A percentile compares a stretch with the other conserved stretches of the same genome.
These are phyloP conservation scores for Cyclotella kingstonii DNA, from an alignment of 108 stramenopile genomes.

Conservation along the genomic window DNA sequence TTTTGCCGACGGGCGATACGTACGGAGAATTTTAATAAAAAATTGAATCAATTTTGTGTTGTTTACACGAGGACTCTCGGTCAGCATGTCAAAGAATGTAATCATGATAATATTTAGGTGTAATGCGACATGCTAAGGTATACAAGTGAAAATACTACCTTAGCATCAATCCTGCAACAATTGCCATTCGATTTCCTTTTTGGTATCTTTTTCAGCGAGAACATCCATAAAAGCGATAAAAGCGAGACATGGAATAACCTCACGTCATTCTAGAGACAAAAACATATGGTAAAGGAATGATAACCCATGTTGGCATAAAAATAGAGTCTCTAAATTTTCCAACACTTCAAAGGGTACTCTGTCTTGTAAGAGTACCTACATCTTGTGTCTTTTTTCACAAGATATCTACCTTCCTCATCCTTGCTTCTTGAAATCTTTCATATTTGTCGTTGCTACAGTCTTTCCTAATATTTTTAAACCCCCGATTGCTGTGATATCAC, in stretches of 20 bases:
- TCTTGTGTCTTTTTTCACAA: conserved; percentile 15
- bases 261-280: conserved; percentile 27
- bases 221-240: conserved; percentile 13
- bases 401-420: conserved; percentile 56
- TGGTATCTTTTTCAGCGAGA: not conserved
- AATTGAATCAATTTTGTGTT: too few relatives aligned
- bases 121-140: too few relatives aligned
- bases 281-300: too few relatives aligned
- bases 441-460: conserved; percentile 73
- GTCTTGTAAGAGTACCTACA: not conserved
- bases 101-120: too few relatives aligned
- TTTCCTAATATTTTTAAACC: conserved; percentile 67
- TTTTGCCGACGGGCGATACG: too few relatives aligned
- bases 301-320: too few relatives aligned
- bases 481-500: conserved; percentile 75
- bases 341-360: not conserved
- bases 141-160: too few relatives aligned
- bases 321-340: too few relatives aligned
- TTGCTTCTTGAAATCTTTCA: conserved; percentile 84
- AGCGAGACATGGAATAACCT: not conserved
- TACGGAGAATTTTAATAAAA: too few relatives aligned
- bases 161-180: too few relatives aligned
- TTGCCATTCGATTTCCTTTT: not conserved
- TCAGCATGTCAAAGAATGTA: too few relatives aligned
- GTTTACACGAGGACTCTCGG: too few relatives aligned